Evolutionary conservation across 345 rosid species (phyloP).

Genomic region (Citrus australasica): DNA sequence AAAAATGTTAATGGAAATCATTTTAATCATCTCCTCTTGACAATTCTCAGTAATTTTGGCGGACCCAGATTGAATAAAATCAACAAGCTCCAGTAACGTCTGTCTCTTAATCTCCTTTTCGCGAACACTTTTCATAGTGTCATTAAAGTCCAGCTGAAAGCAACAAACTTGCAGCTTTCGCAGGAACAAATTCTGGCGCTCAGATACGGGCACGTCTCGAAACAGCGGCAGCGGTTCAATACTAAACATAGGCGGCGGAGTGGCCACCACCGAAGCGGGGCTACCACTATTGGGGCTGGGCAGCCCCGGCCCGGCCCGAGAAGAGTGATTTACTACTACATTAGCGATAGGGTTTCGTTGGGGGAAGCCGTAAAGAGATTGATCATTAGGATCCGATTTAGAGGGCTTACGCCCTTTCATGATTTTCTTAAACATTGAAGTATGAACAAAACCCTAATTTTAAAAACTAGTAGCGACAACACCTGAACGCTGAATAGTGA

Average conservation of each 20-base stretch:
- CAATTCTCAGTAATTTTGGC: slow-evolving; percentile 63
- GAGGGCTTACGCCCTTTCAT: slow-evolving; percentile 79
- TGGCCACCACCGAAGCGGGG: slow-evolving; percentile 7
- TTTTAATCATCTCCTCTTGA: slow-evolving; percentile 80
- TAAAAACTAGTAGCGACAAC: neutral
- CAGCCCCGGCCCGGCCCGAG: slow-evolving; percentile 30
- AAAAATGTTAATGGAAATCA: slow-evolving; percentile 63
- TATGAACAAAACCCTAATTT: slow-evolving; percentile 6
- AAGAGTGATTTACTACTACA: slow-evolving; percentile 70
- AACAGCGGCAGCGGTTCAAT: slow-evolving; percentile 68
- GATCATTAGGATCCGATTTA: slow-evolving; percentile 49
- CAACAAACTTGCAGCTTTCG: slow-evolving; percentile 76
- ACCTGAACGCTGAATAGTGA: neutral
- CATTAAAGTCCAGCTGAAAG: slow-evolving; percentile 71
- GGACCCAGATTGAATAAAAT: slow-evolving; percentile 74
- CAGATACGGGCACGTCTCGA: slow-evolving; percentile 58
- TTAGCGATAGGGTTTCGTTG: slow-evolving; percentile 42
- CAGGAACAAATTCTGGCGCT: slow-evolving; percentile 57
- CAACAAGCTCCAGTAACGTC: slow-evolving; percentile 70
- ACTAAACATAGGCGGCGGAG: slow-evolving; percentile 52
- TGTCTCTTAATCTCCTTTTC: slow-evolving; percentile 90
- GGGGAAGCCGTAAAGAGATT: slow-evolving; percentile 35
- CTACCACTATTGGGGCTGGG: slow-evolving; percentile 19
- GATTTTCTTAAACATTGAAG: slow-evolving; percentile 75
- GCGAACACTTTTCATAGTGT: slow-evolving; percentile 45